phyloP scores from a whole-genome alignment of 495 filamentous ascomycete genomes.

The Talaromyces wortmannii region DNA sequence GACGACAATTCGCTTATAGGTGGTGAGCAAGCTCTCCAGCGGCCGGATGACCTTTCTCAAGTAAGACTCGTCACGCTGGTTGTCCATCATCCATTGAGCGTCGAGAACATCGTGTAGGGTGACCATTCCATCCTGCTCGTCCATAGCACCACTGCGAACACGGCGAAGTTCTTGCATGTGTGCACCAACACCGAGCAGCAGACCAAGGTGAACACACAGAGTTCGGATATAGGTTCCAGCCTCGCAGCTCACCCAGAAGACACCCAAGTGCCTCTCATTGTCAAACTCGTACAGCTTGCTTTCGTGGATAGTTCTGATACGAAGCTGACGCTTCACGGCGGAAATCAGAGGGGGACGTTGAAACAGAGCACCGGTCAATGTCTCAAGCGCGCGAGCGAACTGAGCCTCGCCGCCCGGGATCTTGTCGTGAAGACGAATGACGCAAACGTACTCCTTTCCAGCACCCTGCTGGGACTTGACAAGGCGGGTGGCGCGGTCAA shows the following conservation, averaged over 20 bases:
- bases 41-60: conserved; percentile 84
- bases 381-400: conserved; percentile 85
- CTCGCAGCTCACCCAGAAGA: conserved; percentile 99
- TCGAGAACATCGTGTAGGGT: conserved; percentile 95
- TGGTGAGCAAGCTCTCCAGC: conserved; percentile 81
- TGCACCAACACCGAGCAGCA: conserved; percentile 87
- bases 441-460: conserved; percentile 83
- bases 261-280: conserved; percentile 93
- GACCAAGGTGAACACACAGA: conserved; percentile 90
- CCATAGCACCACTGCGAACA: conserved; percentile 91
- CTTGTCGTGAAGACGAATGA: conserved; percentile 87
- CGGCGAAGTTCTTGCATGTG: conserved; percentile 98
- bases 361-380: conserved; percentile 91
- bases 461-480: conserved; percentile 98
- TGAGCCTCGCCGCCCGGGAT: conserved; percentile 85
- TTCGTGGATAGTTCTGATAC: conserved; percentile 94
- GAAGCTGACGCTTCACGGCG: conserved; percentile 95
- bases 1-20: conserved; percentile 92
- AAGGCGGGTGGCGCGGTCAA: conserved; percentile 90
- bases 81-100: conserved; percentile 90
- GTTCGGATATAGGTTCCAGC: conserved; percentile 98
- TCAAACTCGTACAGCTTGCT: conserved; percentile 95
- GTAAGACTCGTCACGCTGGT: conserved; percentile 80
- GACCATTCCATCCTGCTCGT: conserved; percentile 78
- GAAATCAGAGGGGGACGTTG: conserved; percentile 96